Percentiles rank a stretch among this genome's conserved stretches.
Evolutionary conservation across 345 rosid genomes (phyloP).

Genomic region (Populus simonii): DNA sequence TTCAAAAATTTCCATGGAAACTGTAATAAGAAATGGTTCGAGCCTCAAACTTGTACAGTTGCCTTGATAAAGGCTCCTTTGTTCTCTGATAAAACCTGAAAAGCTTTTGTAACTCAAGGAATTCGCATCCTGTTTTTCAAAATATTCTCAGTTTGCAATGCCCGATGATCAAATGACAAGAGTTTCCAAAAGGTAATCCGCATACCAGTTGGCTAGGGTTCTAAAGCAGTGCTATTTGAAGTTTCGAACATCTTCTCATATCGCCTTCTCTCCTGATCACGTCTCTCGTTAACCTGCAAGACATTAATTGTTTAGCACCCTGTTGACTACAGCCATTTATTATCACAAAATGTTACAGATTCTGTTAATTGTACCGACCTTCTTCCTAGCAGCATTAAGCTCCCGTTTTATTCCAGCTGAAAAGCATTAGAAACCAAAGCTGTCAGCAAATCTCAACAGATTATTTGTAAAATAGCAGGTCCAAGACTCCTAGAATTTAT

Average conservation of each 20-base stretch:
- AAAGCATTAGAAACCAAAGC: conserved; percentile 17
- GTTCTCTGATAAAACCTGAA: conserved; percentile 15
- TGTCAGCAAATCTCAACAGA: conserved; percentile 10
- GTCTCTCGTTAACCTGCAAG: conserved; percentile 63
- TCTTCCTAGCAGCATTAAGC: conserved; percentile 71
- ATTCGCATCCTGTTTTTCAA: conserved; percentile 4
- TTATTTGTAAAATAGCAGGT: neutral
- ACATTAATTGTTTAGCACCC: conserved; percentile 3
- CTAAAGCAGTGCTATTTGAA: conserved; percentile 17
- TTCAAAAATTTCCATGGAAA: neutral
- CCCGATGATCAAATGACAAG: neutral
- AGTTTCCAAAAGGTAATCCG: neutral
- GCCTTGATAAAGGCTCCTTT: conserved; percentile 9
- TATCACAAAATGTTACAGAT: neutral
- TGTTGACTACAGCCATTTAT: neutral
- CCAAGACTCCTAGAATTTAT: no score
- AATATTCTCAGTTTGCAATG: neutral
- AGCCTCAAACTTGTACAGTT: conserved; percentile 37
- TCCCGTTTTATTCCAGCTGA: conserved; percentile 87
- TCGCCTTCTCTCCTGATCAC: conserved; percentile 60
- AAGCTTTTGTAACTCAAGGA: neutral
- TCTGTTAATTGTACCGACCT: conserved; percentile 45
- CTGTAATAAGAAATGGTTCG: conserved; percentile 21
- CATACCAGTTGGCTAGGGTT: conserved; percentile 13
- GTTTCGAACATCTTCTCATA: conserved; percentile 67